Base-by-base conservation (phyloP, 2,329 filamentous ascomycete species). In the Tolypocladium endophyticum region DNA sequence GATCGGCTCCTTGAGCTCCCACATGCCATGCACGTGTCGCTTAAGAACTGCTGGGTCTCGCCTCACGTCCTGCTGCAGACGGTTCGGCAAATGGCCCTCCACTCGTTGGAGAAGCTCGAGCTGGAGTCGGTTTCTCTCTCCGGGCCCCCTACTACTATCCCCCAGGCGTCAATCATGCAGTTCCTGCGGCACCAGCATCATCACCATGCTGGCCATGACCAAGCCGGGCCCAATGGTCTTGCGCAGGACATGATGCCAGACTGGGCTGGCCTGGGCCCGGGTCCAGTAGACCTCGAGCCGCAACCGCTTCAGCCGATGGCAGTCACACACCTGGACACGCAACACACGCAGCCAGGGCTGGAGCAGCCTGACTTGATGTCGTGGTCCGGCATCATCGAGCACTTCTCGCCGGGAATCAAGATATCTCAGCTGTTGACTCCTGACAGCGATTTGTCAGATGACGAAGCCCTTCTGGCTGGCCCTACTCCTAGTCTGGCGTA, bases 11-110 rank as follows among this genome's bases (percentile, higher is more conserved):
- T 86, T n/a, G 69, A 70, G 1, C 77, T 90, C 53, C 82, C 81
- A 3, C 70, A 82, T 64, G 70, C 89, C 30, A 75, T 82, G 61
- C 75, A 83, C 56, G 70, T 90, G 2, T 85, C 81, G 0, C 73
- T 90, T 11, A 83, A 83, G 64, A 90, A 90, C 65, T 89, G 87
- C 71, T 90, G 87, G 86, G 74, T 84, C 16, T 80, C 81, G 3
- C 86, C 87, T 0, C 74, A 80, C 47, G 76, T 84, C 1, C 75
- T 89, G 38, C 67, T 79, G 38, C 73, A 77, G 14, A 76, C 86
- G 57, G 72, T 86, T 60, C 72, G 73, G 2, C 68, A 71, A 5
- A 81, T 86, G 69, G 75, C 77, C 25, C 67, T 72, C 6, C 68
- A 71, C 9, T 75, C 70, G 2, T 70, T 89, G 16, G 75, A 80